Evolutionary conservation across 495 filamentous ascomycete species (phyloP).

Genomic region (Penicillium cosmopolitanum): DNA sequence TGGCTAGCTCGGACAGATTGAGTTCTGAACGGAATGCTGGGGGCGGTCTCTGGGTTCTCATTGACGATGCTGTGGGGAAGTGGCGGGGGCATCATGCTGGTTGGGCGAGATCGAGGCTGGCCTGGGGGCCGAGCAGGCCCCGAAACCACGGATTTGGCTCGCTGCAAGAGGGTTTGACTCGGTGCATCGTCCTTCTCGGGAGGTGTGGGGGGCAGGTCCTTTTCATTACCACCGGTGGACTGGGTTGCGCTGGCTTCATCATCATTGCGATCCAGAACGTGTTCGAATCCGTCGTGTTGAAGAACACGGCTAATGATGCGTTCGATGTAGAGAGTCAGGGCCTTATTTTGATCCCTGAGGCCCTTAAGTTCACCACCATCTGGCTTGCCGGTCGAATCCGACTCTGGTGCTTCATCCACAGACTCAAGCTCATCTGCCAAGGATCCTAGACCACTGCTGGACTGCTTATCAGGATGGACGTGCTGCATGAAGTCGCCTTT

Average conservation of each 20-base stretch:
- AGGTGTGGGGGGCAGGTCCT: constrained; percentile 84
- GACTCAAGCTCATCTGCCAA: constrained; percentile 88
- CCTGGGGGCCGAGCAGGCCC: constrained; percentile 33
- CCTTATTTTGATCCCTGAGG: constrained; percentile 95
- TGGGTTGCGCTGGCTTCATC: constrained; percentile 48
- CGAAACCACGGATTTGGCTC: constrained; percentile 73
- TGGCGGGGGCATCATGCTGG: constrained; percentile 59
- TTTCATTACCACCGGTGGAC: constrained; percentile 55
- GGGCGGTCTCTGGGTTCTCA: constrained; percentile 78
- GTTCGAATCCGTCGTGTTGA: constrained; percentile 91
- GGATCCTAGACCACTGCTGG: constrained; percentile 54
- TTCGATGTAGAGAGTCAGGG: constrained; percentile 95
- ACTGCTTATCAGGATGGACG: constrained; percentile 42
- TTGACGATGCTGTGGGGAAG: constrained; percentile 47
- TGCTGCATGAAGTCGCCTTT: constrained; percentile 79
- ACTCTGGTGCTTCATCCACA: constrained; percentile 58
- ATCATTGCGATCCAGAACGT: constrained; percentile 72
- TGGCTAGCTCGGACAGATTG: constrained; percentile 61
- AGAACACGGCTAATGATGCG: constrained; percentile 94
- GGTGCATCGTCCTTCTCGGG: constrained; percentile 58
- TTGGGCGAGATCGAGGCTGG: constrained; percentile 61
- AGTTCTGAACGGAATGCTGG: constrained; percentile 78
- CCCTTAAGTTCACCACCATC: constrained; percentile 73
- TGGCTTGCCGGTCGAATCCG: constrained; percentile 64
- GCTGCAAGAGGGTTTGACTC: constrained; percentile 67